phyloP scores from a whole-genome alignment of 805 yeast genomes.

The Candida broadrunensis region DNA sequence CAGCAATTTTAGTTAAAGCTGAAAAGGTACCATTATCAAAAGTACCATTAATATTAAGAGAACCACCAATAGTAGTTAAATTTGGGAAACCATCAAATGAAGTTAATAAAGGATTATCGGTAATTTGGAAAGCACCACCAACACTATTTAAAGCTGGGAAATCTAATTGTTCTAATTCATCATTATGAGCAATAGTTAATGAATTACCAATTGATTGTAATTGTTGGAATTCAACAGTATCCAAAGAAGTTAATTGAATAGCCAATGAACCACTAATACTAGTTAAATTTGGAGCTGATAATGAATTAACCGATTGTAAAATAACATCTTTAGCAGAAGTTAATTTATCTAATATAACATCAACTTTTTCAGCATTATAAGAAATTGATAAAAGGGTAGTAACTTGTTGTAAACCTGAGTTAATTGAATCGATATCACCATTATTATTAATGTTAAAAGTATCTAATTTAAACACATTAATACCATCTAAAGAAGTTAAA shows the following conservation, averaged over 20 bases:
- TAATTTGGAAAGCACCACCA: constrained; percentile 92
- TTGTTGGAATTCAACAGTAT: constrained; percentile 49
- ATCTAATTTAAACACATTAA: constrained; percentile 46
- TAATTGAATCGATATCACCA: constrained; percentile 65
- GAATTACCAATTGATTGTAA: constrained; percentile 75
- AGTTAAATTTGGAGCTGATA: constrained; percentile 66
- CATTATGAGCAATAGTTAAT: constrained; percentile 71
- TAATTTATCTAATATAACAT: constrained; percentile 65
- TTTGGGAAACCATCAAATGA: constrained; percentile 70
- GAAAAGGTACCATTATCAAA: constrained; percentile 78
- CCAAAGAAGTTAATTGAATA: constrained; percentile 69
- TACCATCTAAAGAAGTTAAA: constrained; percentile 65
- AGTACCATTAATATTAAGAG: constrained; percentile 76
- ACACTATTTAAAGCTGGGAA: constrained; percentile 68
- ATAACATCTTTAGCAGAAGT: constrained; percentile 85
- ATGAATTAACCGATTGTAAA: constrained; percentile 74
- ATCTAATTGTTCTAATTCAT: constrained; percentile 62
- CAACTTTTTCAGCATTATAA: constrained; percentile 78
- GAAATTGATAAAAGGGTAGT: constrained; percentile 75
- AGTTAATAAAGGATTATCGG: constrained; percentile 75
- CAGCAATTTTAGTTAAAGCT: constrained; percentile 73
- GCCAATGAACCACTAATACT: constrained; percentile 79
- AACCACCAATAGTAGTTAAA: constrained; percentile 80
- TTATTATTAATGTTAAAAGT: constrained; percentile 88
- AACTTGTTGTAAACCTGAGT: constrained; percentile 71